Conservation (phyloP, 225 moss, liverwort and hornwort species). For the Thuidium tamariscinum region DNA sequence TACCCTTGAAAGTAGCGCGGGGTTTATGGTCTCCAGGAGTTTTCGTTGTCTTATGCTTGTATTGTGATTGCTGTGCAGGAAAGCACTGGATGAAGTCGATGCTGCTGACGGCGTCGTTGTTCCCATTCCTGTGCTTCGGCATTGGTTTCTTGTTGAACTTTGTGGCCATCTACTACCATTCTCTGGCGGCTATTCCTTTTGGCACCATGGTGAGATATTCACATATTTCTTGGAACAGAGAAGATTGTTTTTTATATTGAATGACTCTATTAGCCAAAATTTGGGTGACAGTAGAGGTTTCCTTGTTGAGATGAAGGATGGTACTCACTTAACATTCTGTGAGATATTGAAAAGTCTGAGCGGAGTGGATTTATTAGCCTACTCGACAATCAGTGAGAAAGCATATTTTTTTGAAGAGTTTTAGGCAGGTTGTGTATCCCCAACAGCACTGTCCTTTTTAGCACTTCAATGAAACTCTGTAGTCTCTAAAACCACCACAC, state of each 20-base stretch:
- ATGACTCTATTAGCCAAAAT: neutral
- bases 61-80: constrained; percentile 39
- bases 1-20: neutral
- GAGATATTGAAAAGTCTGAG: constrained; percentile 1
- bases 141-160: constrained; percentile 92
- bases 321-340: constrained; percentile 28
- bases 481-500: neutral
- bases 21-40: neutral
- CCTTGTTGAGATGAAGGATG: constrained; percentile 60
- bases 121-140: constrained; percentile 89
- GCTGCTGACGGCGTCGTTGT: constrained; percentile 93
- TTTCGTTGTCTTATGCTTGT: neutral
- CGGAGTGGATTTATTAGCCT: neutral
- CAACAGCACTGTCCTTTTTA: neutral
- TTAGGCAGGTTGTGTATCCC: neutral
- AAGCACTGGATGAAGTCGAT: constrained; percentile 99
- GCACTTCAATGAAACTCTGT: neutral
- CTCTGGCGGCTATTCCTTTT: constrained; percentile 95
- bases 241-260: neutral
- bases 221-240: neutral
- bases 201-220: constrained; percentile 77
- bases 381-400: neutral
- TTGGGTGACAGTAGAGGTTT: neutral
- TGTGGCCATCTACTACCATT: constrained; percentile 89
- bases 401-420: neutral